Evolutionary conservation across 352 stramenopile genomes (phyloP).

Genomic region (Pythium pyrilobum): DNA sequence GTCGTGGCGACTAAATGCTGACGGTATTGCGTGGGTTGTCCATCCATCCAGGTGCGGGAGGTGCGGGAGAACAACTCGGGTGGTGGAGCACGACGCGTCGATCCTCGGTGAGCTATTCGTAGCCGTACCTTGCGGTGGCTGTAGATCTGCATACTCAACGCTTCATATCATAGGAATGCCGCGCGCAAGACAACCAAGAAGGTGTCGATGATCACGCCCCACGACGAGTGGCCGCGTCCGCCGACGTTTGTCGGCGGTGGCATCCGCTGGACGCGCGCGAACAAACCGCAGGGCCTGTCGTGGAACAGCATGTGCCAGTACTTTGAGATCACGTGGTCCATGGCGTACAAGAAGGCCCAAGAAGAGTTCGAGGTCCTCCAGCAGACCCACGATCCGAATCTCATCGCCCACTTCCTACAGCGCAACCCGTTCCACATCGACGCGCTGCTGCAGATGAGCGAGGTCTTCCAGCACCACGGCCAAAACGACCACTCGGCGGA

Average conservation of each 20-base stretch:
- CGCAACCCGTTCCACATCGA: slow-evolving; percentile 84
- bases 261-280: slow-evolving; percentile 80
- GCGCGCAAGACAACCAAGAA: slow-evolving; percentile 64
- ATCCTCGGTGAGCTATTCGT: slow-evolving; percentile 25
- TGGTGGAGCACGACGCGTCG: slow-evolving; percentile 32
- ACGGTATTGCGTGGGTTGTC: too few species aligned
- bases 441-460: slow-evolving; percentile 79
- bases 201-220: slow-evolving; percentile 63
- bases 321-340: slow-evolving; percentile 84
- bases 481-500: slow-evolving; percentile 83
- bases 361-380: slow-evolving; percentile 81
- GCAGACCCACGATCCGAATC: slow-evolving; percentile 77
- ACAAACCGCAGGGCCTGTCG: slow-evolving; percentile 54
- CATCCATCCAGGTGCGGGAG: slow-evolving; percentile 78
- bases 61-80: slow-evolving; percentile 27
- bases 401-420: slow-evolving; percentile 76
- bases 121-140: too few species aligned
- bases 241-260: slow-evolving; percentile 82
- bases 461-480: slow-evolving; percentile 85
- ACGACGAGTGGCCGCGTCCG: slow-evolving; percentile 82
- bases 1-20: not conserved
- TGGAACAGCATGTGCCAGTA: slow-evolving; percentile 76
- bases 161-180: slow-evolving; percentile 46
- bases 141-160: too few species aligned
- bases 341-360: slow-evolving; percentile 86